Evolutionary conservation across 1,139 yeast species (phyloP).

Genomic region (Blastobotrys arbuscula): DNA sequence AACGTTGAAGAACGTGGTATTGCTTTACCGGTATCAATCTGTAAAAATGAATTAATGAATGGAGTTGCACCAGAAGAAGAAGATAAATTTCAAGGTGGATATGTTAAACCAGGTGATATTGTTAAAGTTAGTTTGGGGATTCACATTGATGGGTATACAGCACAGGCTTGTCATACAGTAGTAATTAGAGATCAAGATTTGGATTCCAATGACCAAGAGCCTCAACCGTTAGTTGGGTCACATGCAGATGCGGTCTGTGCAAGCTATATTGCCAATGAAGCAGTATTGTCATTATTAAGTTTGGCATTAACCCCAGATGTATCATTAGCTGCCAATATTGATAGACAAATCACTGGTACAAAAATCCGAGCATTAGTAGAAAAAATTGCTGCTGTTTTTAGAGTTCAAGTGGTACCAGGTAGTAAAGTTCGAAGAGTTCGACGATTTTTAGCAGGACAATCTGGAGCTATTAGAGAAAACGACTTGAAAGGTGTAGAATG

Average conservation of each 20-base stretch:
- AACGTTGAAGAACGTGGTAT: slow-evolving; percentile 59
- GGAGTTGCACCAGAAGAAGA: slow-evolving; percentile 87
- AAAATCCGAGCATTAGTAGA: slow-evolving; percentile 73
- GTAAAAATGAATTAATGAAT: slow-evolving; percentile 67
- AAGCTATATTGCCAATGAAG: slow-evolving; percentile 80
- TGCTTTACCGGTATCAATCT: slow-evolving; percentile 84
- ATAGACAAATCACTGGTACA: slow-evolving; percentile 52
- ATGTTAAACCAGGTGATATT: slow-evolving; percentile 66
- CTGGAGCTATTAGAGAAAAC: slow-evolving; percentile 83
- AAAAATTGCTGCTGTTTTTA: slow-evolving; percentile 69
- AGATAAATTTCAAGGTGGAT: slow-evolving; percentile 46
- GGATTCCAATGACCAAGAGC: slow-evolving; percentile 36
- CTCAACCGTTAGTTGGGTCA: slow-evolving; percentile 71
- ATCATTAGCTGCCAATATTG: slow-evolving; percentile 31
- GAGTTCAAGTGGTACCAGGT: slow-evolving; percentile 85
- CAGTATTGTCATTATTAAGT: slow-evolving; percentile 70
- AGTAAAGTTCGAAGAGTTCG: slow-evolving; percentile 86
- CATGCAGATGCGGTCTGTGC: slow-evolving; percentile 91
- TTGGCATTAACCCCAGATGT: slow-evolving; percentile 64
- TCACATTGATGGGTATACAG: slow-evolving; percentile 92
- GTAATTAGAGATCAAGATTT: slow-evolving; percentile 57
- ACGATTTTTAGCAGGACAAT: slow-evolving; percentile 93
- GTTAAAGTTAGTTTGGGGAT: slow-evolving; percentile 81
- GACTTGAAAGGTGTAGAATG: slow-evolving; percentile 92
- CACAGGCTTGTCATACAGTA: slow-evolving; percentile 77